phyloP scores from a whole-genome alignment of 1,139 yeast genomes.

The Suhomyces bribrorum region DNA sequence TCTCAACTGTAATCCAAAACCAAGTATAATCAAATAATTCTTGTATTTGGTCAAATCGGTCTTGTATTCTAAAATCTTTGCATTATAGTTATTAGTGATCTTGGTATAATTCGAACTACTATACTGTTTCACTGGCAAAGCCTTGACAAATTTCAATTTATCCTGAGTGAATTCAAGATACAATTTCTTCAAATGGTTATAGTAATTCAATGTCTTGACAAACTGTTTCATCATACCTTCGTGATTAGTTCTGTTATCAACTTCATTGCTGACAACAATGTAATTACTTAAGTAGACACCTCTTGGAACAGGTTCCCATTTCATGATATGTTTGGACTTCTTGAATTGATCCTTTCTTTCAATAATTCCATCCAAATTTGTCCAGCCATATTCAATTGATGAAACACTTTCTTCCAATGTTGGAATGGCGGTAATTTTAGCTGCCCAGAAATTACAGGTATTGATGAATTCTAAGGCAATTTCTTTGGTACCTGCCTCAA shows the following conservation, averaged over 20 bases:
- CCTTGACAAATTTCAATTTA: conserved; percentile 33
- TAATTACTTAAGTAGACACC: conserved; percentile 47
- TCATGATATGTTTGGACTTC: conserved; percentile 35
- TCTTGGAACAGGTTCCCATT: conserved; percentile 45
- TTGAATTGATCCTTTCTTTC: conserved; percentile 34
- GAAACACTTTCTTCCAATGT: conserved; percentile 59
- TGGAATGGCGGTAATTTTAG: conserved; percentile 82
- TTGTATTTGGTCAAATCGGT: conserved; percentile 48
- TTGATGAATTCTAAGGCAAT: conserved; percentile 72
- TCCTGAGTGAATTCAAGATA: conserved; percentile 37
- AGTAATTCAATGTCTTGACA: conserved; percentile 45
- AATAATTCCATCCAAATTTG: conserved; percentile 42
- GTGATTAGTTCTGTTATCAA: conserved; percentile 30
- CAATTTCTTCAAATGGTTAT: conserved; percentile 41
- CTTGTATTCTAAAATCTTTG: conserved; percentile 44
- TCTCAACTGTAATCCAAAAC: conserved; percentile 50
- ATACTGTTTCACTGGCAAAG: conserved; percentile 29
- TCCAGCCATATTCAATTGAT: conserved; percentile 86
- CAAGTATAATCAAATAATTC: conserved; percentile 47
- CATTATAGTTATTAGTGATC: conserved; percentile 41
- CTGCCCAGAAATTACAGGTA: conserved; percentile 89
- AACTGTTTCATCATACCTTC: conserved; percentile 51
- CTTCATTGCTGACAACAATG: conserved; percentile 22
- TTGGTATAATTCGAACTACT: conserved; percentile 38
- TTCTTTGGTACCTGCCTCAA: conserved; percentile 65